These are phyloP conservation scores for Saccharomycopsis hybrid DNA, from an alignment of 1,139 yeast species.

Conservation along the genomic window DNA sequence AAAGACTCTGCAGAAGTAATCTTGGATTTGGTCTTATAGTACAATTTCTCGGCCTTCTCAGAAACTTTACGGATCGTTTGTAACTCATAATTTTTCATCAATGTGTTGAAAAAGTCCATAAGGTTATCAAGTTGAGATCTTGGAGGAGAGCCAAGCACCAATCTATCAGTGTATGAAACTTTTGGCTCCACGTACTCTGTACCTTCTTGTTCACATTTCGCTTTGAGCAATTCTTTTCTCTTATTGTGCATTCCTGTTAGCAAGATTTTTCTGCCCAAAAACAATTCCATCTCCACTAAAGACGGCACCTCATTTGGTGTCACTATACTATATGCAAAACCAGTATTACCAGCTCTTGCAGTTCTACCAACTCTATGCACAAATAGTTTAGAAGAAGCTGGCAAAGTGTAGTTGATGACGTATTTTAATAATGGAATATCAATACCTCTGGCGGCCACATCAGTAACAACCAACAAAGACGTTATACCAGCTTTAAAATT, in stretches of 20 bases:
- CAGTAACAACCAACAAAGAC: slow-evolving; percentile 85
- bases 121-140: slow-evolving; percentile 61
- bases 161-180: slow-evolving; percentile 65
- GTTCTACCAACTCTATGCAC: slow-evolving; percentile 98
- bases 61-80: slow-evolving; percentile 64
- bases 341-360: slow-evolving; percentile 96
- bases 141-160: slow-evolving; percentile 82
- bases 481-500: slow-evolving; percentile 83
- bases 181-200: slow-evolving; percentile 36
- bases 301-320: slow-evolving; percentile 86
- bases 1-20: slow-evolving; percentile 82
- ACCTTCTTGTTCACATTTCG: slow-evolving; percentile 36
- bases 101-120: slow-evolving; percentile 63
- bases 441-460: slow-evolving; percentile 99
- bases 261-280: slow-evolving; percentile 76
- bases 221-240: slow-evolving; percentile 45
- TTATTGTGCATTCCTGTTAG: slow-evolving; percentile 65
- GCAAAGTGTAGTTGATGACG: slow-evolving; percentile 84
- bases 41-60: slow-evolving; percentile 78
- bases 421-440: slow-evolving; percentile 96
- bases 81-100: slow-evolving; percentile 66
- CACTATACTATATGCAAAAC: slow-evolving; percentile 95
- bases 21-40: slow-evolving; percentile 68
- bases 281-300: slow-evolving; percentile 80
- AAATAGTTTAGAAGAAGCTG: slow-evolving; percentile 88